Percentiles rank a stretch among this genome's conserved stretches.
Evolutionary conservation across 2,329 filamentous ascomycete genomes (phyloP).

Genomic region (Exophiala oligosperma): DNA sequence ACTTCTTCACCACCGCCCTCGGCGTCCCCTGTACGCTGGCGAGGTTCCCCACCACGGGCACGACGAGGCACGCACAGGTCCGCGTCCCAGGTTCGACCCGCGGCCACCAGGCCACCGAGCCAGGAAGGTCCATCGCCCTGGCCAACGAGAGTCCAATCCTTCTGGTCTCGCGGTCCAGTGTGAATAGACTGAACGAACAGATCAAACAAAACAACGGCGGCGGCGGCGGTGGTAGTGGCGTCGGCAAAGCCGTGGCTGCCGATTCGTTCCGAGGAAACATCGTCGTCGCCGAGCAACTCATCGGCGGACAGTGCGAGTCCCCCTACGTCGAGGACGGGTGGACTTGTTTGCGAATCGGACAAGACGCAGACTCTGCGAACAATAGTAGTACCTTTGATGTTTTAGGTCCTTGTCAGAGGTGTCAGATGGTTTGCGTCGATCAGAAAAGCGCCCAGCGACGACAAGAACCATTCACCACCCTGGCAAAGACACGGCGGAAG

Average conservation of each 20-base stretch:
- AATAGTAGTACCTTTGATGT: slow-evolving; percentile 48
- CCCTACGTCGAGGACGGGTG: slow-evolving; percentile 82
- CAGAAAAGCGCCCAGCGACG: slow-evolving; percentile 75
- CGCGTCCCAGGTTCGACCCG: slow-evolving; percentile 55
- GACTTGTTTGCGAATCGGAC: slow-evolving; percentile 66
- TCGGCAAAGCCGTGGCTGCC: slow-evolving; percentile 59
- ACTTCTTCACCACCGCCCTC: slow-evolving; percentile 75
- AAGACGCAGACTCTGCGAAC: slow-evolving; percentile 2
- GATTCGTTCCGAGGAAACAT: slow-evolving; percentile 89
- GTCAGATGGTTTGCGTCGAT: slow-evolving; percentile 95
- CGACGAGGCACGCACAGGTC: slow-evolving; percentile 24
- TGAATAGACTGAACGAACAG: slow-evolving; percentile 72
- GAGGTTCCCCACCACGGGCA: slow-evolving; percentile 67
- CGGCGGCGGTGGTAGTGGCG: background rate
- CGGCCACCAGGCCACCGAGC: slow-evolving; percentile 52
- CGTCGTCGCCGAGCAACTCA: slow-evolving; percentile 58
- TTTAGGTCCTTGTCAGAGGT: slow-evolving; percentile 80
- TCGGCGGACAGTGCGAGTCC: slow-evolving; percentile 46
- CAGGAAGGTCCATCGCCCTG: slow-evolving; percentile 65
- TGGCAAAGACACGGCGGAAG: slow-evolving; percentile 82
- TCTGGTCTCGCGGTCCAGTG: slow-evolving; percentile 75
- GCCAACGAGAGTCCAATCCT: slow-evolving; percentile 95
- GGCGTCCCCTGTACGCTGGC: slow-evolving; percentile 80
- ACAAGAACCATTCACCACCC: slow-evolving; percentile 83
- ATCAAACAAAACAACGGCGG: slow-evolving; percentile 55